Conservation (phyloP, 1,139 yeast species). For the Magnusiomyces tetraspermus region DNA sequence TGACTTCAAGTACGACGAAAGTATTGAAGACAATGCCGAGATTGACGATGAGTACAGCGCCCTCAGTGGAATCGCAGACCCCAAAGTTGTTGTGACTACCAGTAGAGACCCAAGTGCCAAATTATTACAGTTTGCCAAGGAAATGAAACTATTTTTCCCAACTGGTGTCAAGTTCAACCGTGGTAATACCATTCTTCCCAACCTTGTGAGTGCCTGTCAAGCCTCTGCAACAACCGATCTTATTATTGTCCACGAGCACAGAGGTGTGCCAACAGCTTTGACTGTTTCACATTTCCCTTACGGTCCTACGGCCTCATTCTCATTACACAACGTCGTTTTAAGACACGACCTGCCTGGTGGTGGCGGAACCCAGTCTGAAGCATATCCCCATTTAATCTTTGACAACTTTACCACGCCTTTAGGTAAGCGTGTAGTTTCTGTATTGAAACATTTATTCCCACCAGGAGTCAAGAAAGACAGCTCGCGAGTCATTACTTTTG, state of each 20-base stretch:
- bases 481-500: conserved; percentile 82
- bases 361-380: conserved; percentile 75
- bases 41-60: conserved; percentile 87
- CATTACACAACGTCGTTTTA: conserved; percentile 86
- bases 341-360: conserved; percentile 84
- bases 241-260: conserved; percentile 82
- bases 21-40: conserved; percentile 35
- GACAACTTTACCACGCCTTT: conserved; percentile 79
- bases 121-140: conserved; percentile 85
- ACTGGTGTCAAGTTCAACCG: conserved; percentile 82
- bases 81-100: conserved; percentile 88
- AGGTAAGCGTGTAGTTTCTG: conserved; percentile 73
- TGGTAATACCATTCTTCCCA: conserved; percentile 85
- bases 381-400: conserved; percentile 87
- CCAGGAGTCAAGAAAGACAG: conserved; percentile 92
- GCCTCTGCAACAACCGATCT: conserved; percentile 71
- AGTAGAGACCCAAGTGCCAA: conserved; percentile 84
- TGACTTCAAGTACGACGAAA: conserved; percentile 77
- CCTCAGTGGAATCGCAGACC: conserved; percentile 80
- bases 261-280: conserved; percentile 95
- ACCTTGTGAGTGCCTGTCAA: conserved; percentile 75
- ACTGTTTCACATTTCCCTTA: conserved; percentile 95
- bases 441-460: conserved; percentile 84
- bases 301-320: conserved; percentile 93
- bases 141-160: conserved; percentile 80